Conservation (phyloP, 305 asterid species). For the Ilex paraguariensis region DNA sequence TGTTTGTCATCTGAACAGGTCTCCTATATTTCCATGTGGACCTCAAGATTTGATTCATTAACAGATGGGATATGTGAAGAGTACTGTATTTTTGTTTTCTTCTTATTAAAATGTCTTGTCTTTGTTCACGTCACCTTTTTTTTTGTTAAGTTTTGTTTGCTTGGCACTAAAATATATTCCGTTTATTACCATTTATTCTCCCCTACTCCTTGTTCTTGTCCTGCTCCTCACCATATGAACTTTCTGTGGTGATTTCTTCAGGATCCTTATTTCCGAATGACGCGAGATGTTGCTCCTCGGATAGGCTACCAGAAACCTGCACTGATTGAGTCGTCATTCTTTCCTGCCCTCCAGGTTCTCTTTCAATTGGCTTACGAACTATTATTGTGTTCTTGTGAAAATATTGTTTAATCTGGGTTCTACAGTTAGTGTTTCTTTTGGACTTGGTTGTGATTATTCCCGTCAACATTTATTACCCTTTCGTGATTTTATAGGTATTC, state of each 20-base stretch:
- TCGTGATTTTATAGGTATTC: too few species aligned
- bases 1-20: too few species aligned
- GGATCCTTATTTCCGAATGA: constrained; percentile 99
- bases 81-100: too few species aligned
- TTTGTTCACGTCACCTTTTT: not conserved
- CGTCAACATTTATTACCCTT: too few species aligned
- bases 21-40: too few species aligned
- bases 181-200: constrained; percentile 32
- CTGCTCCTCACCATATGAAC: not conserved
- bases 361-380: not conserved
- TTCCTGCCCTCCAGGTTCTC: constrained; percentile 95
- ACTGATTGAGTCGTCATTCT: constrained; percentile 83
- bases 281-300: constrained; percentile 96
- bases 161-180: constrained; percentile 27
- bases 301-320: constrained; percentile 89
- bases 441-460: too few species aligned
- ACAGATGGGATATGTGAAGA: too few species aligned
- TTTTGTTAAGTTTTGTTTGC: constrained; percentile 8
- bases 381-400: too few species aligned
- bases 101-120: too few species aligned
- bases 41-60: too few species aligned
- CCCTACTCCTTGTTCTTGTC: constrained; percentile 31
- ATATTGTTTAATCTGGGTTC: too few species aligned
- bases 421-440: too few species aligned
- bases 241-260: constrained; percentile 23